Conservation (phyloP, 345 rosid genomes). For the Citrus hindsii region DNA sequence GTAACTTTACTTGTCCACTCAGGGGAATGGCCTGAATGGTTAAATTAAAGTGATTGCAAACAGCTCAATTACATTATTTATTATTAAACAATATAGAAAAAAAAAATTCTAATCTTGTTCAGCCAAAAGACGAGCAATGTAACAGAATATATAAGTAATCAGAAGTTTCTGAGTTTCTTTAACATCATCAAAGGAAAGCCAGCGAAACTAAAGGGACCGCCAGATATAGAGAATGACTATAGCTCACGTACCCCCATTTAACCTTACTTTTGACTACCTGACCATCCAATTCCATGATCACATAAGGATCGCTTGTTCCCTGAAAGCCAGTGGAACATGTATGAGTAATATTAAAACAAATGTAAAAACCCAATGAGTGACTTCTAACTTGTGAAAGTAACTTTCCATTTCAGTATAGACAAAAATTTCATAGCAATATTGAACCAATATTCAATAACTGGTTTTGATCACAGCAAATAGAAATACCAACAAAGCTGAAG, state of each 20-base stretch:
- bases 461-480: not conserved
- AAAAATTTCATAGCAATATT: not conserved
- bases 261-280: slow-evolving; percentile 81
- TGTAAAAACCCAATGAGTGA: not conserved
- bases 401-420: not conserved
- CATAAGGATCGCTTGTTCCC: slow-evolving; percentile 93
- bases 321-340: slow-evolving; percentile 22
- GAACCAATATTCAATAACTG: not conserved
- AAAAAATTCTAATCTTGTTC: slow-evolving; percentile 6
- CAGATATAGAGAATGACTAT: not conserved
- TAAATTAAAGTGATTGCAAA: not conserved
- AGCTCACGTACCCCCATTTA: slow-evolving; percentile 59
- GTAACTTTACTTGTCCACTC: not conserved
- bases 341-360: not conserved
- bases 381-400: not conserved
- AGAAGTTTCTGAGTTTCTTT: slow-evolving; percentile 8
- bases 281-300: slow-evolving; percentile 82
- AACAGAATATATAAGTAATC: not conserved
- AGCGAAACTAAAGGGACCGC: not conserved
- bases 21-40: not conserved
- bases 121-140: not conserved
- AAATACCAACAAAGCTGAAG: not conserved
- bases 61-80: not conserved
- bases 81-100: not conserved
- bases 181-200: not conserved